phyloP scores from a whole-genome alignment of 2,329 filamentous ascomycete species.

The Diaporthe humulicola region DNA sequence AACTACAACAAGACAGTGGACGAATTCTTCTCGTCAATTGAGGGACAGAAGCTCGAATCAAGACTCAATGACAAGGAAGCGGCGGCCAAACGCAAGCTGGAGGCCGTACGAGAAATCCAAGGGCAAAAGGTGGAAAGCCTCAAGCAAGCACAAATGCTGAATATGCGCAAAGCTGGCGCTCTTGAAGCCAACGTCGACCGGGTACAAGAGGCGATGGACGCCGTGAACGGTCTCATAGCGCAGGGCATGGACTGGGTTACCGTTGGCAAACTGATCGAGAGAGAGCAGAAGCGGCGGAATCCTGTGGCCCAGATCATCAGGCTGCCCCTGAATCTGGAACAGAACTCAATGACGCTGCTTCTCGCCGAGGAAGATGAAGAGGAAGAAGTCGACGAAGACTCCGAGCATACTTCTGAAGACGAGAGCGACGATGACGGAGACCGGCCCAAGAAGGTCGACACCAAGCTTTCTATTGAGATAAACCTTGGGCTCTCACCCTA shows the following conservation, averaged over 20 bases:
- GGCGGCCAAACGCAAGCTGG: slow-evolving; percentile 84
- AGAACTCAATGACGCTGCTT: slow-evolving; percentile 87
- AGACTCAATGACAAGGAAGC: slow-evolving; percentile 85
- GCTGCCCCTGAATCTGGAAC: slow-evolving; percentile 88
- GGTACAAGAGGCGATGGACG: slow-evolving; percentile 92
- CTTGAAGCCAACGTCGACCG: slow-evolving; percentile 92
- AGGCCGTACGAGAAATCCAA: slow-evolving; percentile 87
- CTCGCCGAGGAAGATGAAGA: slow-evolving; percentile 79
- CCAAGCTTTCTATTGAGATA: slow-evolving; percentile 81
- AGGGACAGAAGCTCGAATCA: slow-evolving; percentile 92
- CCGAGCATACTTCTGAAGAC: slow-evolving; percentile 72
- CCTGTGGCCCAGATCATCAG: slow-evolving; percentile 89
- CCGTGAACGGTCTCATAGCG: slow-evolving; percentile 89
- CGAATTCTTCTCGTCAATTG: slow-evolving; percentile 96
- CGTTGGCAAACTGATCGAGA: slow-evolving; percentile 87
- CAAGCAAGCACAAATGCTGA: slow-evolving; percentile 83
- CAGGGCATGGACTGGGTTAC: slow-evolving; percentile 99
- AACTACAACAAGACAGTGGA: slow-evolving; percentile 95
- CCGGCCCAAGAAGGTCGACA: slow-evolving; percentile 61
- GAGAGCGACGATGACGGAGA: slow-evolving; percentile 58
- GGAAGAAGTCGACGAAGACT: slow-evolving; percentile 65
- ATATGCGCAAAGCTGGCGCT: slow-evolving; percentile 88
- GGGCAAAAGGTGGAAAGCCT: slow-evolving; percentile 86
- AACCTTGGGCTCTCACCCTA: slow-evolving; percentile 86
- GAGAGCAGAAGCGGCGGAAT: slow-evolving; percentile 85